Percentiles rank a stretch among this genome's conserved stretches.
Conservation (phyloP, 495 filamentous ascomycete genomes). For the Cudoniella acicularis region DNA sequence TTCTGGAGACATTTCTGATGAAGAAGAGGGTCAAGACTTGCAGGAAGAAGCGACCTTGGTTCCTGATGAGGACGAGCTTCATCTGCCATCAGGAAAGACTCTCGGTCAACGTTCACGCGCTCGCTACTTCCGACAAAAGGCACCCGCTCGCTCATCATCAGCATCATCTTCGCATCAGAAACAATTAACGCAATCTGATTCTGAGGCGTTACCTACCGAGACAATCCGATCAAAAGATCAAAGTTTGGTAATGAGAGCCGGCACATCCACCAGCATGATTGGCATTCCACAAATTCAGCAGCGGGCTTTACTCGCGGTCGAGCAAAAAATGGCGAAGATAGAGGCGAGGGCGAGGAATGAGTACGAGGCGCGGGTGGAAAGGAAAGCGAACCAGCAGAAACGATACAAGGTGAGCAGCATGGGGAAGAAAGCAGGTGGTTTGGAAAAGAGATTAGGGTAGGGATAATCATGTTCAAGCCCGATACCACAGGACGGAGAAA, state of each 20-base stretch:
- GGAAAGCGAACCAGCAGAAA: conserved; percentile 25
- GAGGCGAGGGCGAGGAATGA: conserved; percentile 18
- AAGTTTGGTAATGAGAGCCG: conserved; percentile 19
- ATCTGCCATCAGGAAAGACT: conserved; percentile 31
- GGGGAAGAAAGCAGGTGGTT: conserved; percentile 24
- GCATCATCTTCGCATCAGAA: background rate
- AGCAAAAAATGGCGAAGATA: conserved; percentile 21
- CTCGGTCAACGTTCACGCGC: conserved; percentile 23
- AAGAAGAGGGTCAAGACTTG: conserved; percentile 7
- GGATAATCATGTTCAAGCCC: too few relatives aligned
- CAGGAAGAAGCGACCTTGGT: conserved; percentile 1
- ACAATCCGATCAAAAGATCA: background rate
- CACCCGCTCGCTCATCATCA: background rate
- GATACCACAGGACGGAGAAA: too few relatives aligned
- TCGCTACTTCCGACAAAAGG: conserved; percentile 10
- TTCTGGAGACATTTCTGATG: conserved; percentile 5
- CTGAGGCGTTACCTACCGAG: background rate
- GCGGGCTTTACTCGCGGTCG: conserved; percentile 22
- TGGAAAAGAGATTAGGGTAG: conserved; percentile 24
- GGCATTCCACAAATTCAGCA: conserved; percentile 26
- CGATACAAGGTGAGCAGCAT: conserved; percentile 20
- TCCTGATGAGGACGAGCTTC: conserved; percentile 19
- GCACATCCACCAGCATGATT: conserved; percentile 22
- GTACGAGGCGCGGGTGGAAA: conserved; percentile 21
- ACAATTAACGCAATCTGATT: background rate